Percentiles rank a stretch among this genome's conserved stretches.
Conservation (phyloP, 1,284 basidiomycete genomes). For the Cystobasidiaceae sp. region DNA sequence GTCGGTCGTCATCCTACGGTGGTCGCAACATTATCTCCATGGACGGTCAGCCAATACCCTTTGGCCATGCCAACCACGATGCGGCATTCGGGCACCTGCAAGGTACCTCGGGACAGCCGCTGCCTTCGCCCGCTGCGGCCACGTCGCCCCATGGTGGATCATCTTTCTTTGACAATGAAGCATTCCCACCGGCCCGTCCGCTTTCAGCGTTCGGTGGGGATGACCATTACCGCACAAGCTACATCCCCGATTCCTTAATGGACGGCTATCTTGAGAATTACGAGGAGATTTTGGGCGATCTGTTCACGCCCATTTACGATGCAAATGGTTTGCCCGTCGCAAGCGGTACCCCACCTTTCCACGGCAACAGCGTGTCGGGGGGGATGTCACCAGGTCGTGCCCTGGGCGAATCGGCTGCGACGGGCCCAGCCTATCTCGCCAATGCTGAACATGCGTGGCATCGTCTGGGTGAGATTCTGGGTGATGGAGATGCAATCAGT, state of each 20-base stretch:
- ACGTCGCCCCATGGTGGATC: no score
- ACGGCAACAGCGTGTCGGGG: background rate
- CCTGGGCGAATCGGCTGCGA: slow-evolving; percentile 30
- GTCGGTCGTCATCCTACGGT: slow-evolving; percentile 33
- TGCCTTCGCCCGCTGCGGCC: slow-evolving; percentile 35
- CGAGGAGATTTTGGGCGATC: slow-evolving; percentile 53
- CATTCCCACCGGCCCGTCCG: slow-evolving; percentile 51
- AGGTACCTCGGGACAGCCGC: slow-evolving; percentile 22
- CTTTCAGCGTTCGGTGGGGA: slow-evolving; percentile 44
- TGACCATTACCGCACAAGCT: slow-evolving; percentile 42
- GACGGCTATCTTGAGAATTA: slow-evolving; percentile 55
- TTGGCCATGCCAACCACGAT: background rate
- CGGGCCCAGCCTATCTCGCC: slow-evolving; percentile 23
- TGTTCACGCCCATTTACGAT: slow-evolving; percentile 45
- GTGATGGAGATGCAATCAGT: slow-evolving; percentile 38
- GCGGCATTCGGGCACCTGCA: slow-evolving; percentile 4
- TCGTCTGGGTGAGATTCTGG: slow-evolving; percentile 38
- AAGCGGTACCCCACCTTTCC: background rate
- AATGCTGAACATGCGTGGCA: slow-evolving; percentile 40
- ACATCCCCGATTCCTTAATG: slow-evolving; percentile 52
- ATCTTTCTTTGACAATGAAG: slow-evolving; percentile 48
- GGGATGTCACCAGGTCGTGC: background rate
- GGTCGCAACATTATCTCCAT: background rate
- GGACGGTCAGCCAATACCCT: background rate
- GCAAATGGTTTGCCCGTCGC: slow-evolving; percentile 28